Evolutionary conservation across 768 basidiomycete species (phyloP), one percentile per base, ranked within the genome.

Genomic region (Naganishia vaughanmartiniae): DNA sequence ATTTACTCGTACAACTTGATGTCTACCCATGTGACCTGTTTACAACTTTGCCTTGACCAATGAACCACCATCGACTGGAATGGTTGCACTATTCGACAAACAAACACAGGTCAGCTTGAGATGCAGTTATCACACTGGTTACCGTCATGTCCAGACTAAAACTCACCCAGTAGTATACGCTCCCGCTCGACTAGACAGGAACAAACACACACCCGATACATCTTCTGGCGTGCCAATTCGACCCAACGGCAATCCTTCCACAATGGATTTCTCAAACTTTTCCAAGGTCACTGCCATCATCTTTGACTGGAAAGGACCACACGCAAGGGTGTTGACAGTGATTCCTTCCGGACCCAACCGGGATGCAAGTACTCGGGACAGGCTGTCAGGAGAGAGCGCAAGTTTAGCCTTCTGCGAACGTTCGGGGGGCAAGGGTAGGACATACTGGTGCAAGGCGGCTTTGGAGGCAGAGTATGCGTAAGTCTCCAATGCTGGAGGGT

Each of bases 401-500:
- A 65, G 65, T 26, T 36, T 55, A n/a, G 28, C 2, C 14, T 26
- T 66, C 54, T 15, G 15, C 9, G 42, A 39, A 34, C 19, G 71
- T 36, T 26, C 26, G 68, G 51, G 19, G 10, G 57, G 53, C 33
- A 28, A 31, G 24, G 54, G 45, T 36, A 36, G 10, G 26, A 70
- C 76, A 42, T 67, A 80, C 80, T 77, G 76, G 69, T 78, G 77
- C 46, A 81, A 45, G 36, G 80, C 80, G 10, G 80, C 82, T 73
- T 89, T 89, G n/a, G 85, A 86, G 4, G 87, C 85, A 36, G 86
- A 85, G 75, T 89, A 89, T 0, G 87, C 87, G 72, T 87, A 89
- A 1, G 88, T 89, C 72, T 89, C 87, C 69, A 86, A 83, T 28
- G 82, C 79, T 1, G 87, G 87, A 4, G 87, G 84, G 24, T 76